Conservation (phyloP, 2,329 filamentous ascomycete species). For the Fusarium verrucosum region DNA sequence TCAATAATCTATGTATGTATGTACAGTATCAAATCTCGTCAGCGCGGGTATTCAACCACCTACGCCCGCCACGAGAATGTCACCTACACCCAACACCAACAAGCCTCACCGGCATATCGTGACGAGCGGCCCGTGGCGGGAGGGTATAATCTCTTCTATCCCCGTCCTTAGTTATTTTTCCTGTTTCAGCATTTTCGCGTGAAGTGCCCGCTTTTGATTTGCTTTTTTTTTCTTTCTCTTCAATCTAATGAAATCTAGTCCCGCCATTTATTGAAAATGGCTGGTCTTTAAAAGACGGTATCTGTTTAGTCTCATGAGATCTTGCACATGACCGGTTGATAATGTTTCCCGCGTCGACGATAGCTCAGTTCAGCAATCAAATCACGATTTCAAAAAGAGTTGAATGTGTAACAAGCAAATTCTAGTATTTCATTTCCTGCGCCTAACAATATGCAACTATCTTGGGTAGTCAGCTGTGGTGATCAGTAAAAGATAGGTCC, state of each 20-base stretch:
- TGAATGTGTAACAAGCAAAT: slow-evolving; percentile 2
- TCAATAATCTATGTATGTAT: too few relatives aligned
- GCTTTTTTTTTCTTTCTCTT: background rate
- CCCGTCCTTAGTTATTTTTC: background rate
- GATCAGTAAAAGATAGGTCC: slow-evolving; percentile 9
- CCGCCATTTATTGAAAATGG: background rate
- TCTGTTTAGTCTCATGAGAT: too few relatives aligned
- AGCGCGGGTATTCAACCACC: background rate
- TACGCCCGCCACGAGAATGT: background rate
- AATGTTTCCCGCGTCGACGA: background rate
- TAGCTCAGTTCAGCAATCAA: background rate
- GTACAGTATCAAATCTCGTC: background rate
- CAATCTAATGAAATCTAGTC: background rate
- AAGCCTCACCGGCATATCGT: background rate
- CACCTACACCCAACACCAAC: background rate
- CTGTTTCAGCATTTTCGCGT: background rate
- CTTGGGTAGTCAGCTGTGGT: slow-evolving; percentile 23
- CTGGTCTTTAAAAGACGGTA: background rate
- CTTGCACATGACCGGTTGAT: too few relatives aligned
- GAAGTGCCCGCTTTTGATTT: background rate
- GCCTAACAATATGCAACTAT: slow-evolving; percentile 41
- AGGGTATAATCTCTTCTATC: background rate
- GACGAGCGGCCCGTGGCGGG: slow-evolving; percentile 12
- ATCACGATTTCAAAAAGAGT: background rate
- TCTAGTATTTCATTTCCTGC: slow-evolving; percentile 37